Evolutionary conservation across 805 yeast species (phyloP).

Genomic region (Candida tallmaniae): DNA sequence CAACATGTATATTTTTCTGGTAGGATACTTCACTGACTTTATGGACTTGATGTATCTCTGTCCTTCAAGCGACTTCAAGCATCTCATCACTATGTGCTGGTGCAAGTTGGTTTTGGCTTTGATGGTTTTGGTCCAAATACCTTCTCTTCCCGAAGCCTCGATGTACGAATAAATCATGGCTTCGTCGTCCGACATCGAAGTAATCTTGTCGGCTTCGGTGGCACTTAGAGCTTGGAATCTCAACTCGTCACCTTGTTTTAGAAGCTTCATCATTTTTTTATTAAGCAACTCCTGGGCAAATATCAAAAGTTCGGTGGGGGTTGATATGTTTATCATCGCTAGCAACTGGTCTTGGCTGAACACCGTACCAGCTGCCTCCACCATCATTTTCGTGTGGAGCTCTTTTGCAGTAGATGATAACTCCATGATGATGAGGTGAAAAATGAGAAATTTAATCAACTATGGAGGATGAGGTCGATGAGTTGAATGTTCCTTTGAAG

Average conservation of each 20-base stretch:
- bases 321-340: constrained; percentile 38
- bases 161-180: constrained; percentile 87
- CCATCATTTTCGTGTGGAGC: constrained; percentile 64
- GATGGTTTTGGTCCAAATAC: constrained; percentile 92
- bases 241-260: constrained; percentile 61
- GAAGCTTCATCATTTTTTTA: constrained; percentile 61
- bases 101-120: constrained; percentile 85
- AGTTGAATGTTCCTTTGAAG: background rate
- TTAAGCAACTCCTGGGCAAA: constrained; percentile 50
- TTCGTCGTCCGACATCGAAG: constrained; percentile 81
- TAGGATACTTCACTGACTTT: constrained; percentile 87
- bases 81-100: constrained; percentile 83
- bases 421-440: constrained; percentile 1
- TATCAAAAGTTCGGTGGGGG: constrained; percentile 42
- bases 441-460: background rate
- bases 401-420: constrained; percentile 44
- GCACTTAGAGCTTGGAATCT: constrained; percentile 71
- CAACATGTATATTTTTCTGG: constrained; percentile 93
- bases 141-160: constrained; percentile 90
- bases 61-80: constrained; percentile 73
- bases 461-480: background rate
- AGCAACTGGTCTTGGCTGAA: constrained; percentile 70
- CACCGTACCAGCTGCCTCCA: constrained; percentile 41
- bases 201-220: constrained; percentile 71
- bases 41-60: constrained; percentile 84